Evolutionary conservation across 129 eudicot species (phyloP), one percentile per base, ranked within the genome.

Genomic region (Centrapalus pauciflorus): DNA sequence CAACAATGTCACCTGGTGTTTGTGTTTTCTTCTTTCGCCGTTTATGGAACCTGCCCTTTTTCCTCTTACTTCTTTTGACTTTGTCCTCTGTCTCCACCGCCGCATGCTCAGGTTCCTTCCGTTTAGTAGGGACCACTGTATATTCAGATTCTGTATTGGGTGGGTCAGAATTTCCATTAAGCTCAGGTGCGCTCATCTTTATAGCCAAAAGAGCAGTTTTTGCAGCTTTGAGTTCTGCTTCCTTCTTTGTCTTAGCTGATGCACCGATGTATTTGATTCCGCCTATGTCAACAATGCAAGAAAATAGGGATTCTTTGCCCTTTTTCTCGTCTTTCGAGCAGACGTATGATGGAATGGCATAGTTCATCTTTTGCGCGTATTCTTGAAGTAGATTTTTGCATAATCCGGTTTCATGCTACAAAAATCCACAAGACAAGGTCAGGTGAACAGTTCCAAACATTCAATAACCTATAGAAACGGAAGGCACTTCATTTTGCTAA

Each of bases 281-380:
- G 7, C 99, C 99, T 17, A 89, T 84, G 46, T 89, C 97, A 68
- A 86, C 94, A n/a, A 84, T 71, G 40, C 94, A 89, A 19, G 86
- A 78, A 81, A 77, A 89, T 1, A 23, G 59, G 49, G 78, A 20
- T 0, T 66, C 58, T 21, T 77, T 63, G 58, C 84, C 86, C 13
- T 56, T 63, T 49, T 49, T 71, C 19, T 84, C 86, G 25, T 73
- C 87, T 72, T 76, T 93, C 0, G 25, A 56, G 78, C 95, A 86
- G 32, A 71, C 63, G 32, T 94, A 94, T 5, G 76, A 69, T 20
- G 99, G 99, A 17, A 89, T 81, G 4, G 95, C 99, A 68, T 75
- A 89, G 77, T 89, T 94, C 97, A 89, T 86, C 82, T 94, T 94
- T 56, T 94, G 99, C 37, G 99, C 92, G 56, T 89, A 94, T 70